These are phyloP conservation scores for Cichorium intybus DNA, from an alignment of 140 eudicot species.

Conservation along the genomic window DNA sequence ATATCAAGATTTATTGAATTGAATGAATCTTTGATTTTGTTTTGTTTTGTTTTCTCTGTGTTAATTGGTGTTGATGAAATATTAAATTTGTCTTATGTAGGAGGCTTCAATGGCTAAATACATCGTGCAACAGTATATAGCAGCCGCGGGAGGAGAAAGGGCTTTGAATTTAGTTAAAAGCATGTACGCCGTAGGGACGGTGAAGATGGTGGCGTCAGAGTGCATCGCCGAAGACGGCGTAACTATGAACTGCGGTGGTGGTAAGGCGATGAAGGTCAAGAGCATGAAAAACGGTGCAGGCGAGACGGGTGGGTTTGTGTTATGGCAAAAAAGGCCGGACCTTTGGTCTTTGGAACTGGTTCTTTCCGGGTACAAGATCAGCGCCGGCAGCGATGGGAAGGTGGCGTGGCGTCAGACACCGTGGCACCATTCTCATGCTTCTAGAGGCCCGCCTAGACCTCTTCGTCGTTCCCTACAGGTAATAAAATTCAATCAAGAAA, in stretches of 20 bases:
- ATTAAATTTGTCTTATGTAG: slow-evolving; percentile 29
- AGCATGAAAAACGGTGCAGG: slow-evolving; percentile 50
- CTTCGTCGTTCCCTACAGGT: slow-evolving; percentile 97
- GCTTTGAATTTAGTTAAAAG: slow-evolving; percentile 63
- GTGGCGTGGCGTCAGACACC: slow-evolving; percentile 99
- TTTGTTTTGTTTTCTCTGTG: not conserved
- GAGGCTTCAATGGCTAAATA: slow-evolving; percentile 96
- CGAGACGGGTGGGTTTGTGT: slow-evolving; percentile 89
- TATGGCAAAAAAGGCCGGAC: slow-evolving; percentile 94
- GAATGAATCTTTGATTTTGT: not conserved
- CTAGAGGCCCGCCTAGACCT: slow-evolving; percentile 91
- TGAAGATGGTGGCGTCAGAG: slow-evolving; percentile 83
- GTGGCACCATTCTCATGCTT: slow-evolving; percentile 90
- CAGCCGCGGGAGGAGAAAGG: slow-evolving; percentile 86
- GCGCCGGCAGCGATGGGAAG: slow-evolving; percentile 95
- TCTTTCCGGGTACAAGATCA: slow-evolving; percentile 79
- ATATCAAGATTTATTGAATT: not conserved
- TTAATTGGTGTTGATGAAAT: slow-evolving; percentile 8
- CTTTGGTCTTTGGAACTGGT: slow-evolving; percentile 88
- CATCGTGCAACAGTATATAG: slow-evolving; percentile 89
- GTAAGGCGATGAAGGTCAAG: slow-evolving; percentile 48
- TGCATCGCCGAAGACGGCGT: slow-evolving; percentile 54
- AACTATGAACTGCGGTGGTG: slow-evolving; percentile 25
- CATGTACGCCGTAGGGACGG: slow-evolving; percentile 92
- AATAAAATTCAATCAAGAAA: slow-evolving; percentile 14